Evolutionary conservation across 345 rosid species (phyloP).

Genomic region (Citrus hindsii): DNA sequence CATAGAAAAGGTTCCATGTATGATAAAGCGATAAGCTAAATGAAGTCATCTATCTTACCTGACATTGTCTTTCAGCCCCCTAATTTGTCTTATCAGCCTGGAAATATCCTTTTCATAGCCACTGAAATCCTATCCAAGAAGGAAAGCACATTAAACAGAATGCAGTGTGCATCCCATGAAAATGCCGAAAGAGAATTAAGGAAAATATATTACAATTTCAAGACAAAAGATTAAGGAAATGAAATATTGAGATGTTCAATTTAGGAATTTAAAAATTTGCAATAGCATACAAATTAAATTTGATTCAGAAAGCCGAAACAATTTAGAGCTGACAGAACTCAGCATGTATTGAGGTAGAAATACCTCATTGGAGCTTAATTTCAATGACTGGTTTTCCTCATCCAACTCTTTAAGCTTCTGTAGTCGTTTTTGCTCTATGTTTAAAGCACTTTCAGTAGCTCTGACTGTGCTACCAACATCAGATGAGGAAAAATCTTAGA

Average conservation of each 20-base stretch:
- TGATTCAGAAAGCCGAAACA: not conserved
- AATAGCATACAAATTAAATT: not conserved
- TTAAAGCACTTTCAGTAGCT: slow-evolving; percentile 69
- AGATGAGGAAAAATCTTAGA: slow-evolving; percentile 13
- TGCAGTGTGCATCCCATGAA: not conserved
- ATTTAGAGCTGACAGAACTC: not conserved
- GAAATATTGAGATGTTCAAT: not conserved
- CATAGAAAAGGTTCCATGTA: not conserved
- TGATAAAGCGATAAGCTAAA: not conserved
- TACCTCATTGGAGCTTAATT: slow-evolving; percentile 53
- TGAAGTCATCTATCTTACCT: slow-evolving; percentile 42
- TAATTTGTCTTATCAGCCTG: slow-evolving; percentile 63
- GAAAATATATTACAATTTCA: not conserved
- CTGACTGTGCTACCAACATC: slow-evolving; percentile 47
- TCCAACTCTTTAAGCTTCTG: slow-evolving; percentile 59
- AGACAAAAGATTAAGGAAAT: not conserved
- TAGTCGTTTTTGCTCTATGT: slow-evolving; percentile 58
- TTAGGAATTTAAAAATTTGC: not conserved
- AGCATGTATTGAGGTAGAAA: not conserved
- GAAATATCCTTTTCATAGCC: slow-evolving; percentile 53
- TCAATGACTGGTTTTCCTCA: slow-evolving; percentile 43
- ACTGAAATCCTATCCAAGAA: slow-evolving; percentile 53
- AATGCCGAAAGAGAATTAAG: not conserved
- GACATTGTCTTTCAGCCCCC: slow-evolving; percentile 64
- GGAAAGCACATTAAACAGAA: slow-evolving; percentile 13